These are phyloP conservation scores for Xylaria nigripes DNA, from an alignment of 495 filamentous ascomycete species.

Conservation along the genomic window DNA sequence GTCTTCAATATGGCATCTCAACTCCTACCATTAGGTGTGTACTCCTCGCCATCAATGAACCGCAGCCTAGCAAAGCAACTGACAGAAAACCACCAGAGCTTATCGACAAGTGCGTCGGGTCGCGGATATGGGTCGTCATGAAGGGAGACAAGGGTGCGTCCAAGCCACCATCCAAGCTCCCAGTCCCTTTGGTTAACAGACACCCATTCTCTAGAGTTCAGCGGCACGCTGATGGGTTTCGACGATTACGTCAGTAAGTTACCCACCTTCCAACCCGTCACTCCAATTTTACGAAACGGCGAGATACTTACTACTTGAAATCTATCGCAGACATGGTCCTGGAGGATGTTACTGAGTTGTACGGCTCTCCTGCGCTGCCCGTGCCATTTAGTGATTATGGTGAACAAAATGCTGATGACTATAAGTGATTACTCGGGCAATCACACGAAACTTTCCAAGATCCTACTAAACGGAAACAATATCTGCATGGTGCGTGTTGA, in stretches of 20 bases:
- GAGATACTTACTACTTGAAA: not conserved
- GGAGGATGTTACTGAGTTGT: slow-evolving; percentile 97
- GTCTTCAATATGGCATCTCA: slow-evolving; percentile 60
- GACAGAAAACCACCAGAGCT: slow-evolving; percentile 54
- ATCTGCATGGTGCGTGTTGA: slow-evolving; percentile 80
- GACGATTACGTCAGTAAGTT: slow-evolving; percentile 99
- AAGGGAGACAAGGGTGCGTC: slow-evolving; percentile 86
- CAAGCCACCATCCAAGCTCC: not conserved
- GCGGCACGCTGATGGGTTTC: slow-evolving; percentile 86
- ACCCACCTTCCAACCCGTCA: not conserved
- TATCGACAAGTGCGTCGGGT: slow-evolving; percentile 97
- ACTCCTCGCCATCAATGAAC: not conserved
- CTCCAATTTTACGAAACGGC: slow-evolving; percentile 2
- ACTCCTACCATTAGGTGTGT: slow-evolving; percentile 65
- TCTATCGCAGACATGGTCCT: slow-evolving; percentile 78
- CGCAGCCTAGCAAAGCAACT: not conserved
- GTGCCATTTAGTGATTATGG: not conserved
- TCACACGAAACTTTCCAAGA: slow-evolving; percentile 82
- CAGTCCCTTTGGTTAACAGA: not conserved
- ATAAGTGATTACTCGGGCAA: slow-evolving; percentile 81
- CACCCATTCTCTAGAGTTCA: slow-evolving; percentile 59
- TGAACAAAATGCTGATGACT: slow-evolving; percentile 5
- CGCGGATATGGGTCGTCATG: slow-evolving; percentile 98
- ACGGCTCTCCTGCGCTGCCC: slow-evolving; percentile 6
- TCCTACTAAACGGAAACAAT: slow-evolving; percentile 96